Base-by-base conservation (phyloP, 495 filamentous ascomycete species). In the Emericellopsis terricola region DNA sequence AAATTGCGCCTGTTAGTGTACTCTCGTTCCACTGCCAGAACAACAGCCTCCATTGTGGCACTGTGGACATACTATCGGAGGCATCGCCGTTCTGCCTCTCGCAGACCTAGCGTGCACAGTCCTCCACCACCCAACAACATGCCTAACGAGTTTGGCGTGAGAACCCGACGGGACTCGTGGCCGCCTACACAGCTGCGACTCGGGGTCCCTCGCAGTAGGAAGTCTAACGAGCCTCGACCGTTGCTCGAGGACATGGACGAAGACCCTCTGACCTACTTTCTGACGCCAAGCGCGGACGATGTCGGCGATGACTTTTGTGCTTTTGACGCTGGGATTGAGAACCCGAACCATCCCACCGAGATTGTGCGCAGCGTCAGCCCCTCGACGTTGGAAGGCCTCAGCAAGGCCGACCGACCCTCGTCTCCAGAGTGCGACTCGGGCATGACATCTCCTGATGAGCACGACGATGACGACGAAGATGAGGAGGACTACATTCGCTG, bases 301-400 rank as follows among this genome's bases (percentile, higher is more conserved):
- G 47, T 49, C n/a, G 51, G 50, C 8, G 43, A 50, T 4, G 50
- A 53, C n/a, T 41, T 45, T 11, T 35, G 46, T 19, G 57, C 63
- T 33, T 62, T 64, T 33, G 62, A 65, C 36, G 62, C 62, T 13
- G 62, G 62, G 15, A 65, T 65, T 39, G 62, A 64, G 39, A 57
- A 65, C 40, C 41, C 50, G 24, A 61, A 52, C 36, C 54, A 51
- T 28, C 59, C 54, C 7, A 29, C 46, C 9, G 43, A 46, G 10
- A 51, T 60, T 31, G 49, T 63, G 11, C 43, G 62, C 28, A 63
- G 56, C 28, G 52, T 65, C 30, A 63, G 59, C 31, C 62, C 62
- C 1, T 64, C 62, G 1, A 59, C 49, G 31, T 53, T 65, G 18
- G 55, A 45, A 8, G 59, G 62, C 7, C 56, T 65, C 15, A 52